Conservation (phyloP, 1,139 yeast species). For the Magnusiomyces suaveolens region DNA sequence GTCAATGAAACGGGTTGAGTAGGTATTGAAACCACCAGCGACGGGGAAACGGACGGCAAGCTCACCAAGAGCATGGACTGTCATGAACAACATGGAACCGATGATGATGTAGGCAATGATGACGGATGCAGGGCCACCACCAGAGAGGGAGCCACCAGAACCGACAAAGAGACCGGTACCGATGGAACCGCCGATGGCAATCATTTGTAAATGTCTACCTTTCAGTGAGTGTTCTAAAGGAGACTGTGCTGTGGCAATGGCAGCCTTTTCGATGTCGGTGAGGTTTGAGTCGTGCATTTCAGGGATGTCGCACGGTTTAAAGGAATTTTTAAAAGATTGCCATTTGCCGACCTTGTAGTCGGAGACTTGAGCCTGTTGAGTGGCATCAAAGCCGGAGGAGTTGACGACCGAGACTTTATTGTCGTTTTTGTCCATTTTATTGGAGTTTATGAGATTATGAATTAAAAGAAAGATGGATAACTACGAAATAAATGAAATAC, state of each 20-base stretch:
- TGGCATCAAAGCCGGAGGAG: not conserved
- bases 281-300: constrained; percentile 57
- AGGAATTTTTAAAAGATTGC: constrained; percentile 44
- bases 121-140: constrained; percentile 62
- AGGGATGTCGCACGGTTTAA: constrained; percentile 44
- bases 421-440: not conserved
- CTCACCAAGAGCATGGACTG: too few species aligned
- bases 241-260: constrained; percentile 54
- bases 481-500: too few species aligned
- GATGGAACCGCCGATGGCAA: constrained; percentile 77
- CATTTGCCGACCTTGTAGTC: constrained; percentile 23
- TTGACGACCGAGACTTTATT: not conserved
- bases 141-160: constrained; percentile 45
- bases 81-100: constrained; percentile 40
- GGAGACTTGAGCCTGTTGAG: not conserved
- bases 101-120: constrained; percentile 43
- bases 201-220: too few species aligned
- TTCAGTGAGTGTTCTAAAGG: constrained; percentile 60
- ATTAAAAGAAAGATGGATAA: too few species aligned
- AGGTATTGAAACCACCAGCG: constrained; percentile 51
- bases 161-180: constrained; percentile 71
- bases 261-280: constrained; percentile 59
- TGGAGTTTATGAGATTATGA: too few species aligned
- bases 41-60: constrained; percentile 53
- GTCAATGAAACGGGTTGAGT: constrained; percentile 46